Conservation (phyloP, 2,329 filamentous ascomycete species). For the Clonostachys byssicola region DNA sequence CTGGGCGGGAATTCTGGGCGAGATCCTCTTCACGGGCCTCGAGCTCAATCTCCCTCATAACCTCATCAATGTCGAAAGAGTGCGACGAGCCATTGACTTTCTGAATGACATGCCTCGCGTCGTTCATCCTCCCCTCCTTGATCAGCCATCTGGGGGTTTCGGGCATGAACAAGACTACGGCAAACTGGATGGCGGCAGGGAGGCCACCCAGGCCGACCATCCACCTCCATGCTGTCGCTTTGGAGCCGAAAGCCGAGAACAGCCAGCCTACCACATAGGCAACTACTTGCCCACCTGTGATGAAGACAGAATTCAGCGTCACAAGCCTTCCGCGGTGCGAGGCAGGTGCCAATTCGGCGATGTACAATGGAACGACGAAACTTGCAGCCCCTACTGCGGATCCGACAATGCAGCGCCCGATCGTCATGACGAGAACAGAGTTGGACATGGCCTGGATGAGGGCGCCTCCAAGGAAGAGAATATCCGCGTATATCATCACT, state of each 20-base stretch:
- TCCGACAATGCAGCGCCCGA: conserved; percentile 66
- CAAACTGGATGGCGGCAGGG: conserved; percentile 69
- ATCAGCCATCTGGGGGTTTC: conserved; percentile 90
- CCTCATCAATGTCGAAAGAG: conserved; percentile 44
- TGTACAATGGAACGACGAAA: conserved; percentile 83
- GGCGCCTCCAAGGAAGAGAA: conserved; percentile 66
- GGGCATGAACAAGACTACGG: conserved; percentile 68
- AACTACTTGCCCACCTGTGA: conserved; percentile 84
- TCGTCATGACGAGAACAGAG: conserved; percentile 60
- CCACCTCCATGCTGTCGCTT: conserved; percentile 72
- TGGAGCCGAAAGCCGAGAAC: conserved; percentile 52
- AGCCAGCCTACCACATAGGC: conserved; percentile 83
- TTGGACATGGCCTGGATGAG: conserved; percentile 56
- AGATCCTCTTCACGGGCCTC: conserved; percentile 71
- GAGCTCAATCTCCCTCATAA: conserved; percentile 66
- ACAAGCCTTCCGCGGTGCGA: conserved; percentile 74
- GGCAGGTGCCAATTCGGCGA: conserved; percentile 79
- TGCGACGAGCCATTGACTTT: conserved; percentile 56
- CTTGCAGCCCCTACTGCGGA: conserved; percentile 71
- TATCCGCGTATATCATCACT: conserved; percentile 60
- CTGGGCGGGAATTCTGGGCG: conserved; percentile 17
- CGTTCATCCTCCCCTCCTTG: conserved; percentile 55
- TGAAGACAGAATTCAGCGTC: conserved; percentile 76
- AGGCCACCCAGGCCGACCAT: conserved; percentile 83
- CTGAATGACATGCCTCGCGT: conserved; percentile 61